Percentiles rank a stretch among this genome's conserved stretches.
Conservation (phyloP, 106 monocot species). For the Narthecium ossifragum region DNA sequence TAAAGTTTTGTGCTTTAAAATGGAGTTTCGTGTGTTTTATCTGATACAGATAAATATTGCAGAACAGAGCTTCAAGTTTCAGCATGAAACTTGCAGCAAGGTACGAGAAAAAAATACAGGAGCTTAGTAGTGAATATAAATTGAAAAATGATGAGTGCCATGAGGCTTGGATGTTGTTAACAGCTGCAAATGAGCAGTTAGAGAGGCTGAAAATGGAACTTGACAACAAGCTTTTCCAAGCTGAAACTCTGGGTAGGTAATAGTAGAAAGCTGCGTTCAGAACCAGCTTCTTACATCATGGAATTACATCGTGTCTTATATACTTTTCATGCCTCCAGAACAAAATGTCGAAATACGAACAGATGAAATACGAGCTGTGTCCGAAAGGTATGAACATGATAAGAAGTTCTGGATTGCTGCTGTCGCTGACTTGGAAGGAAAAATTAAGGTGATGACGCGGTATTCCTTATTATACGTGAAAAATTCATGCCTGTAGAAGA, state of each 20-base stretch:
- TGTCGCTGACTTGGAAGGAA: conserved; percentile 47
- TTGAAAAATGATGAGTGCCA: conserved; percentile 74
- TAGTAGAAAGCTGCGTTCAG: not conserved
- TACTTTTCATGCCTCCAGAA: conserved; percentile 26
- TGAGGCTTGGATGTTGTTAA: conserved; percentile 67
- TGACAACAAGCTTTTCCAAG: conserved; percentile 38
- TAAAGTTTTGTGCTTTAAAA: not conserved
- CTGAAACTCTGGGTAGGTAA: conserved; percentile 50
- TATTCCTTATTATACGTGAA: not conserved
- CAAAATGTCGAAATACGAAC: conserved; percentile 34
- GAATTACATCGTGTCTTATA: not conserved
- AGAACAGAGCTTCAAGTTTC: conserved; percentile 36
- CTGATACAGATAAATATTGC: conserved; percentile 13
- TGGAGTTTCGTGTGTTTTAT: not conserved
- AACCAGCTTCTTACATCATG: not conserved
- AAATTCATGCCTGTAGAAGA: no score
- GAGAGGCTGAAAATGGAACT: conserved; percentile 59
- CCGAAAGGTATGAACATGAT: conserved; percentile 45
- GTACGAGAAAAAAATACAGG: conserved; percentile 71
- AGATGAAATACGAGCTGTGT: conserved; percentile 33
- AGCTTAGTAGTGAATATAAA: conserved; percentile 48
- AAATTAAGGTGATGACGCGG: conserved; percentile 45
- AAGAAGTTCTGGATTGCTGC: conserved; percentile 47
- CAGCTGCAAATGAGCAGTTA: conserved; percentile 52
- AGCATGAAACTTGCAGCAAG: conserved; percentile 27